These are phyloP conservation scores for Botrytis cinerea DNA, from an alignment of 2,329 filamentous ascomycete species.

Conservation along the genomic window DNA sequence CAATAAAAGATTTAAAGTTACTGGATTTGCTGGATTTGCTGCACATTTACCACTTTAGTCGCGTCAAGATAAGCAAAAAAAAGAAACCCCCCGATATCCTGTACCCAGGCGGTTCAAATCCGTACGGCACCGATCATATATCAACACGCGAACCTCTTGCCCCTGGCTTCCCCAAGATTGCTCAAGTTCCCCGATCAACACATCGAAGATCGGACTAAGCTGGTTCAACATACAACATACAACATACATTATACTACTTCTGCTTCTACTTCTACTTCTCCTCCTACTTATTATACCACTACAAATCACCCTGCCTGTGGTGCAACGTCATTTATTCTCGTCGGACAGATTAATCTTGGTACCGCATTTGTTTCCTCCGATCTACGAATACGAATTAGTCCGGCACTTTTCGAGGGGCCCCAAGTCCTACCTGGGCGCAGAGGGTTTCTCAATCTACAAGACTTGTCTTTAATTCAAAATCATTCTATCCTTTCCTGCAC, in stretches of 20 bases:
- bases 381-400: constrained; percentile 16
- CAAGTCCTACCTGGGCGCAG: constrained; percentile 24
- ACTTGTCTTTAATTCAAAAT: constrained; percentile 12
- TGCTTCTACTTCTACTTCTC: neutral
- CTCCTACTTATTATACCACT: constrained; percentile 5
- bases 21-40: neutral
- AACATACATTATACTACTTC: neutral
- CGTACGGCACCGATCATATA: neutral
- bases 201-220: constrained; percentile 12
- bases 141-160: constrained; percentile 18
- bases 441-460: constrained; percentile 21
- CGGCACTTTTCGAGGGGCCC: constrained; percentile 12
- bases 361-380: constrained; percentile 22
- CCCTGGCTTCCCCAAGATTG: constrained; percentile 21
- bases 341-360: constrained; percentile 15
- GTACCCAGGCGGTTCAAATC: constrained; percentile 8
- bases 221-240: constrained; percentile 1
- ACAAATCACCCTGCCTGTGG: neutral
- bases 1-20: neutral
- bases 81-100: neutral
- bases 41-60: neutral
- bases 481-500: constrained; percentile 3
- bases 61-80: constrained; percentile 16
- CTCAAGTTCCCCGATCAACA: constrained; percentile 16
- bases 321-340: neutral